Evolutionary conservation across 164 flowering plant species (phyloP).

Genomic region (Protea cynaroides): DNA sequence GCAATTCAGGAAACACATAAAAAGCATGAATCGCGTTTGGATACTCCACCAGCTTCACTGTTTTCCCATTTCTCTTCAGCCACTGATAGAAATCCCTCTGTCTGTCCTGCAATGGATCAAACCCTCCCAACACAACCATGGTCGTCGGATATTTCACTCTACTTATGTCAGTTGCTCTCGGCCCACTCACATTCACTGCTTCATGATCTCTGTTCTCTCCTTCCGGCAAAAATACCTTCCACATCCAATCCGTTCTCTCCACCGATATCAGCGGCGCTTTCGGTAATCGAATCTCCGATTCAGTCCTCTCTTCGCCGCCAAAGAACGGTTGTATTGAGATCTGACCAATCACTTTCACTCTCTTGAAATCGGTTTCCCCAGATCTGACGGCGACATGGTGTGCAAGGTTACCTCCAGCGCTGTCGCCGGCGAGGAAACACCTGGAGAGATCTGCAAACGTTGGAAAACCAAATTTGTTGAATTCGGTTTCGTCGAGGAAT

Average conservation of each 20-base stretch:
- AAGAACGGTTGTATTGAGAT: slow-evolving; percentile 24
- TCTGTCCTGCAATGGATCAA: slow-evolving; percentile 26
- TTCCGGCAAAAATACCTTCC: slow-evolving; percentile 28
- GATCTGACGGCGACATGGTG: slow-evolving; percentile 19
- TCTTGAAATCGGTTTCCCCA: neutral
- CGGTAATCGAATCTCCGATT: slow-evolving; percentile 18
- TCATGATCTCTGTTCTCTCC: slow-evolving; percentile 26
- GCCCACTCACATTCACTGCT: slow-evolving; percentile 31
- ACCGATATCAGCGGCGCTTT: slow-evolving; percentile 5
- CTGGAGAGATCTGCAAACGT: neutral
- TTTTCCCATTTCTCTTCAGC: slow-evolving; percentile 20
- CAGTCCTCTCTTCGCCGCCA: slow-evolving; percentile 34
- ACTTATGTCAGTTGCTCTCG: slow-evolving; percentile 17
- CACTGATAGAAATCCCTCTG: slow-evolving; percentile 23
- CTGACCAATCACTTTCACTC: slow-evolving; percentile 18
- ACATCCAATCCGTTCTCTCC: slow-evolving; percentile 17
- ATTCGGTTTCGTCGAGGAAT: slow-evolving; percentile 1
- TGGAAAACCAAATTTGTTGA: neutral
- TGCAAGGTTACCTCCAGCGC: slow-evolving; percentile 24
- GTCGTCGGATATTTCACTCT: slow-evolving; percentile 20
- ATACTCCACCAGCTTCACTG: slow-evolving; percentile 20
- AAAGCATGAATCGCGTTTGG: slow-evolving; percentile 26
- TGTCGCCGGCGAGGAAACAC: slow-evolving; percentile 21
- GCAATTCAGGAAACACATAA: slow-evolving; percentile 21
- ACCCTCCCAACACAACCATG: slow-evolving; percentile 29